A percentile compares a stretch with the other conserved stretches of the same genome.
Evolutionary conservation across 177 flowering plant species (phyloP).

Genomic region (Vitis hybrid): DNA sequence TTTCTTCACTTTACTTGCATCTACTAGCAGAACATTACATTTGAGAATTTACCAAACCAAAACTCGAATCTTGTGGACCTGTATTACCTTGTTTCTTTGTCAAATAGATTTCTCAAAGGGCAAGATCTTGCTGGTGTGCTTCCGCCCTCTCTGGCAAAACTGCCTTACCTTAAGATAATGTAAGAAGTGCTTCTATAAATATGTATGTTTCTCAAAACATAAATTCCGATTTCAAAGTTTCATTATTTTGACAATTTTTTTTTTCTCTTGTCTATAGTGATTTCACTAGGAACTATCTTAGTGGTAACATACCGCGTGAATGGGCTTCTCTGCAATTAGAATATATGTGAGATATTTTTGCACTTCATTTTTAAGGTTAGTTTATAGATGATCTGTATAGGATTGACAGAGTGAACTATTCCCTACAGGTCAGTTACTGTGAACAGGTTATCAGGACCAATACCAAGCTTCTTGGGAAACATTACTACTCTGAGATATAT

Average conservation of each 20-base stretch:
- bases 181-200: conserved; percentile 4
- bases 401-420: not conserved
- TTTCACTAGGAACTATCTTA: conserved; percentile 28
- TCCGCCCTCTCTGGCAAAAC: conserved; percentile 10
- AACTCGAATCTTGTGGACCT: too few relatives aligned
- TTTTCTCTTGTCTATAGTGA: conserved; percentile 19
- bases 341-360: conserved; percentile 4
- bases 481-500: too few relatives aligned
- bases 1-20: too few relatives aligned
- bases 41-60: too few relatives aligned
- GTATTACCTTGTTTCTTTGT: not conserved
- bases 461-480: too few relatives aligned
- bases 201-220: not conserved
- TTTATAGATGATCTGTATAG: not conserved
- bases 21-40: too few relatives aligned
- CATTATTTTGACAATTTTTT: too few relatives aligned
- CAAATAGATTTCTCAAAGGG: conserved; percentile 16
- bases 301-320: conserved; percentile 30
- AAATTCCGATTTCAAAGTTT: too few relatives aligned
- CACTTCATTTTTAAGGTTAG: not conserved
- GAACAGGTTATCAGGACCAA: too few relatives aligned
- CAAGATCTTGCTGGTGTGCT: conserved; percentile 24
- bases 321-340: conserved; percentile 26
- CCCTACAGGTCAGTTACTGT: too few relatives aligned
- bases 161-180: conserved; percentile 23